Conservation (phyloP, 2,329 filamentous ascomycete genomes). For the Camillea tinctor region DNA sequence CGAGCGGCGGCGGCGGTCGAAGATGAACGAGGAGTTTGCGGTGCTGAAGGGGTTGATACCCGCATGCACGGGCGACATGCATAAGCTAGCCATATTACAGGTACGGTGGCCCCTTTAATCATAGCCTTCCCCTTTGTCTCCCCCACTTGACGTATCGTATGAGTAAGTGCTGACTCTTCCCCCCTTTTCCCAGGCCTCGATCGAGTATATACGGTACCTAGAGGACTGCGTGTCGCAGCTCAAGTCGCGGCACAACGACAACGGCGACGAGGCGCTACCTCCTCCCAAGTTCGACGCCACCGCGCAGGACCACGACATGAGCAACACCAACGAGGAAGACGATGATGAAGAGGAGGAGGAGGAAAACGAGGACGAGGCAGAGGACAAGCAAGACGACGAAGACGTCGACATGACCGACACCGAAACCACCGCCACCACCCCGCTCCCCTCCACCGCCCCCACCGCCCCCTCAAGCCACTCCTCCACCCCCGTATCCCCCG, state of each 20-base stretch:
- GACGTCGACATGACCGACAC: slow-evolving; percentile 64
- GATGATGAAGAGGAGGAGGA: no score
- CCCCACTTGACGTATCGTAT: neutral
- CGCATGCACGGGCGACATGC: slow-evolving; percentile 95
- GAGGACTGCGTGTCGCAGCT: slow-evolving; percentile 83
- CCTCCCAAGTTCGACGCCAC: slow-evolving; percentile 30
- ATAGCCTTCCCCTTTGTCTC: neutral
- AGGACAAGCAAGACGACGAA: slow-evolving; percentile 34
- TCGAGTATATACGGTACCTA: slow-evolving; percentile 93
- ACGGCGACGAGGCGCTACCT: slow-evolving; percentile 28
- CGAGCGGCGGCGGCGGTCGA: slow-evolving; percentile 82
- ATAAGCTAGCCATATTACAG: slow-evolving; percentile 93
- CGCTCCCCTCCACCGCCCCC: slow-evolving; percentile 35
- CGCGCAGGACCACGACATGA: slow-evolving; percentile 21
- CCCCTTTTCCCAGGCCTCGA: slow-evolving; percentile 67
- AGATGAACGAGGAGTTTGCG: slow-evolving; percentile 98
- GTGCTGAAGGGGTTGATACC: slow-evolving; percentile 94
- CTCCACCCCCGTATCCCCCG: slow-evolving; percentile 54
- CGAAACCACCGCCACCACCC: slow-evolving; percentile 48
- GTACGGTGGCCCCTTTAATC: slow-evolving; percentile 42
- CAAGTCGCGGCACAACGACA: slow-evolving; percentile 56
- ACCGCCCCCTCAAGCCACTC: slow-evolving; percentile 39
- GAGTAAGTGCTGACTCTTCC: slow-evolving; percentile 5
- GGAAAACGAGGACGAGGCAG: slow-evolving; percentile 45
- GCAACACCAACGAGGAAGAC: slow-evolving; percentile 30